Conservation (phyloP, 192 early-diverging fungal species). For the Mortierella alpina region DNA sequence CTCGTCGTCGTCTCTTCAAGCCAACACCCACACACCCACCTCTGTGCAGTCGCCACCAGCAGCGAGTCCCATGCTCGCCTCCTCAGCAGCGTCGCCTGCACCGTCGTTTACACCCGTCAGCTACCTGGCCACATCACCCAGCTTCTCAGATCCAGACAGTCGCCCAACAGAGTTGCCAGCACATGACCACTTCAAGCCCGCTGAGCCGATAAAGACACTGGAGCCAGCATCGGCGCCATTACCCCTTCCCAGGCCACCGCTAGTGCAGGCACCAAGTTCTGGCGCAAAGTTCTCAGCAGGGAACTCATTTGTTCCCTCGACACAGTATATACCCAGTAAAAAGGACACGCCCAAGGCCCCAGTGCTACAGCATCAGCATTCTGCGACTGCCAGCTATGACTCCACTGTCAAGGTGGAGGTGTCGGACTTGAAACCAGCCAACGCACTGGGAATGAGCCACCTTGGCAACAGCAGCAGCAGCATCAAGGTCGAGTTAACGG, state of each 20-base stretch:
- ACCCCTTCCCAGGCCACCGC: conserved; percentile 4
- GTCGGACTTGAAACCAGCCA: conserved; percentile 18
- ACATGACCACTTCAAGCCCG: background rate
- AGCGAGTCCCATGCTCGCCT: conserved; percentile 3
- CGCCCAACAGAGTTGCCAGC: conserved; percentile 15
- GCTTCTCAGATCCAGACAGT: conserved; percentile 17
- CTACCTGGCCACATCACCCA: conserved; percentile 38
- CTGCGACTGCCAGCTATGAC: conserved; percentile 11
- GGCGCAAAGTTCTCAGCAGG: conserved; percentile 5
- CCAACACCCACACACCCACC: background rate
- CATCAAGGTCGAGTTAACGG: conserved; percentile 28
- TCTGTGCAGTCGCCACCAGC: conserved; percentile 9
- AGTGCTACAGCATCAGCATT: background rate
- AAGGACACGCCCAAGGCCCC: conserved; percentile 24
- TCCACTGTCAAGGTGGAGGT: conserved; percentile 39
- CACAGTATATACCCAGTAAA: conserved; percentile 30
- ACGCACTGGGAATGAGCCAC: background rate
- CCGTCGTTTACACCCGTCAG: conserved; percentile 27
- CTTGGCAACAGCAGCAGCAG: background rate
- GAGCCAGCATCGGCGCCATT: background rate
- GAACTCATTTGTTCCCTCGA: conserved; percentile 29
- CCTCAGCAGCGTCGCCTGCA: conserved; percentile 21
- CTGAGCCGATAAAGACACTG: background rate
- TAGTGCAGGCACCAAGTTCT: conserved; percentile 6
- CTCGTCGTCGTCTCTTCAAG: background rate